These are phyloP conservation scores for Solanum rostratum DNA, from an alignment of 257 asterid species.

Conservation along the genomic window DNA sequence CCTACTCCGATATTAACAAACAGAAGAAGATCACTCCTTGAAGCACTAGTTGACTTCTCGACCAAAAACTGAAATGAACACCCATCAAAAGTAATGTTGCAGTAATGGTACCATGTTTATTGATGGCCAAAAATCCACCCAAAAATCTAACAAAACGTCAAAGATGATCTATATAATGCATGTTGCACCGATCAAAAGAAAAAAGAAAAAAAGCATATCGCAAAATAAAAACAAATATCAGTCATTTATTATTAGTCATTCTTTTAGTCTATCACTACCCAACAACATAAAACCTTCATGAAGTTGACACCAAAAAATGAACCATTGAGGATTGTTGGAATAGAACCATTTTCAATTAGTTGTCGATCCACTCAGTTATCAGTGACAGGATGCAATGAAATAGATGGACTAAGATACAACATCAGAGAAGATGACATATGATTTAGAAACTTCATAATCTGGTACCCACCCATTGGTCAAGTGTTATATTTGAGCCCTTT, in stretches of 20 bases:
- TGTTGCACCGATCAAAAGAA: background rate
- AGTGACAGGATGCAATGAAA: background rate
- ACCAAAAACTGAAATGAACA: background rate
- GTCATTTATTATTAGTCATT: background rate
- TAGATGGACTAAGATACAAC: background rate
- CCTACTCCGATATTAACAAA: background rate
- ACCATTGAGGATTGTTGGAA: background rate
- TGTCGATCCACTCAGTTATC: background rate
- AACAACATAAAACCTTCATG: background rate
- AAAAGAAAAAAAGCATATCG: background rate
- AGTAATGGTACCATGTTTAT: background rate
- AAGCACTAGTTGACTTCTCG: background rate
- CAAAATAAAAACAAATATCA: background rate
- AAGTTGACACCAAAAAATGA: background rate
- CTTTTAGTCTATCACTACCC: background rate
- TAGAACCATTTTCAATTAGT: background rate
- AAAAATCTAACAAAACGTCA: background rate
- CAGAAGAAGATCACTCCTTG: background rate
- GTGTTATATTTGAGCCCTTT: slow-evolving; percentile 49
- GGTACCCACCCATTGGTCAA: slow-evolving; percentile 81
- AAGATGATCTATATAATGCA: background rate
- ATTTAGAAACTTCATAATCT: background rate
- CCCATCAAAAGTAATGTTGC: background rate
- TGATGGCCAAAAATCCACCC: background rate
- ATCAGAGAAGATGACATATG: background rate